These are phyloP conservation scores for Puya raimondii DNA, from an alignment of 176 grass and related monocot genomes.

Conservation along the genomic window DNA sequence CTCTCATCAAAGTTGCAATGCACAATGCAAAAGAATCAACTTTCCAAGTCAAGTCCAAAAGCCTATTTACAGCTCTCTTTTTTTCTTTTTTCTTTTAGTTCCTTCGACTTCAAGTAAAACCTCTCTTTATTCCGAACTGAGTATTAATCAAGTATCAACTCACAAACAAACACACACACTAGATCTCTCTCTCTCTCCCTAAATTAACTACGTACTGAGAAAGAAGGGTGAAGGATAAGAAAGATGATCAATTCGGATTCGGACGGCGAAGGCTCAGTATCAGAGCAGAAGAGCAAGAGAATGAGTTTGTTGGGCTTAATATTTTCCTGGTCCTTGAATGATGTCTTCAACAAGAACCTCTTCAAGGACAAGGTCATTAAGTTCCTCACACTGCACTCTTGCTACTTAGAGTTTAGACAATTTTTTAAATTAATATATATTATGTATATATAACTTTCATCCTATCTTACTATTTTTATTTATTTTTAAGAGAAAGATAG, in stretches of 20 bases:
- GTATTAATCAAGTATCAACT: not conserved
- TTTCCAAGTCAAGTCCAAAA: not conserved
- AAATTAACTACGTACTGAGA: not conserved
- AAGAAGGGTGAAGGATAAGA: not conserved
- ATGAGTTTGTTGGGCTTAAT: constrained; percentile 26
- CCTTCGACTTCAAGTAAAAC: not conserved
- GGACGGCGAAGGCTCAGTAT: too few species aligned
- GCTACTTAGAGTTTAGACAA: not conserved
- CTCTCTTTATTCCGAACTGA: not conserved
- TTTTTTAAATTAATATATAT: too few species aligned
- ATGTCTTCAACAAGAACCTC: constrained; percentile 30
- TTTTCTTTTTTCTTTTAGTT: not conserved
- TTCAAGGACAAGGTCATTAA: constrained; percentile 31
- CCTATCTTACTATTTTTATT: too few species aligned
- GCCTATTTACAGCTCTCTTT: not conserved
- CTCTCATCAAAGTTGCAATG: too few species aligned
- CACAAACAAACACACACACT: not conserved
- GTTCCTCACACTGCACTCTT: not conserved
- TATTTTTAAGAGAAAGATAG: too few species aligned
- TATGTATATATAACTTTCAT: too few species aligned
- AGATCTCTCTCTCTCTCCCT: not conserved
- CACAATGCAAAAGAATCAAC: too few species aligned
- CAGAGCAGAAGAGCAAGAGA: constrained; percentile 11
- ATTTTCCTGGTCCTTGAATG: constrained; percentile 43
- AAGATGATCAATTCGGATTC: not conserved